Evolutionary conservation across 2,329 filamentous ascomycete species (phyloP).

Genomic region (Penicillium polonicum): DNA sequence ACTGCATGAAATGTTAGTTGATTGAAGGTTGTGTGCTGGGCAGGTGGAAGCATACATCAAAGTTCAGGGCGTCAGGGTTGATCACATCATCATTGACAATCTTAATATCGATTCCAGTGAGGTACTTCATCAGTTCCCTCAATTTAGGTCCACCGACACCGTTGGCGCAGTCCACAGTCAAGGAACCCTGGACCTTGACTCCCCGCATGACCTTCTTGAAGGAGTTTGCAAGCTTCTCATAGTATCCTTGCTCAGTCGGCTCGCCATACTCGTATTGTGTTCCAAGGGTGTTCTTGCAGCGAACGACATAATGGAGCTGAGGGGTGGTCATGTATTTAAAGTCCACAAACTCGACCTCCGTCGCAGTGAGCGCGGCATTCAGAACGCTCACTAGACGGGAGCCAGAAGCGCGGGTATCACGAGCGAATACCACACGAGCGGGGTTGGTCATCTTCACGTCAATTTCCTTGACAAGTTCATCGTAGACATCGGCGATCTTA

Average conservation of each 20-base stretch:
- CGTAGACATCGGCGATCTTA: constrained; percentile 73
- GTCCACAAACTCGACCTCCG: constrained; percentile 72
- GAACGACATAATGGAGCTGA: constrained; percentile 95
- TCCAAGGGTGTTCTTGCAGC: constrained; percentile 88
- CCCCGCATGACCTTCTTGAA: constrained; percentile 81
- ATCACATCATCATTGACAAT: constrained; percentile 92
- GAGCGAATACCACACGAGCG: constrained; percentile 81
- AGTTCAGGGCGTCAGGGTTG: constrained; percentile 83
- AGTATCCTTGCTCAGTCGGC: constrained; percentile 88
- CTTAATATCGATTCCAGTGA: constrained; percentile 76
- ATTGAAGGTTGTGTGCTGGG: not conserved
- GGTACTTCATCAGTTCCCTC: constrained; percentile 76
- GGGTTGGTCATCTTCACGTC: constrained; percentile 70
- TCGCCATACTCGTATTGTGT: constrained; percentile 85
- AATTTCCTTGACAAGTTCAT: constrained; percentile 69
- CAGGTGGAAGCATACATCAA: constrained; percentile 61
- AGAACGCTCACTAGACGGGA: constrained; percentile 78
- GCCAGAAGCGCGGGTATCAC: constrained; percentile 91
- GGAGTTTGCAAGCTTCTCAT: constrained; percentile 82
- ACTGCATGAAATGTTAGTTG: constrained; percentile 51
- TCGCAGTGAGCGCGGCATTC: constrained; percentile 73
- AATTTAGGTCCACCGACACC: constrained; percentile 94
- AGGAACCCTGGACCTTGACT: constrained; percentile 67
- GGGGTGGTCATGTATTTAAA: constrained; percentile 92
- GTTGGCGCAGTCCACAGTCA: constrained; percentile 94